Evolutionary conservation across 371 early-diverging fungal genomes (phyloP).

Genomic region (Apophysomyces ossiformis): DNA sequence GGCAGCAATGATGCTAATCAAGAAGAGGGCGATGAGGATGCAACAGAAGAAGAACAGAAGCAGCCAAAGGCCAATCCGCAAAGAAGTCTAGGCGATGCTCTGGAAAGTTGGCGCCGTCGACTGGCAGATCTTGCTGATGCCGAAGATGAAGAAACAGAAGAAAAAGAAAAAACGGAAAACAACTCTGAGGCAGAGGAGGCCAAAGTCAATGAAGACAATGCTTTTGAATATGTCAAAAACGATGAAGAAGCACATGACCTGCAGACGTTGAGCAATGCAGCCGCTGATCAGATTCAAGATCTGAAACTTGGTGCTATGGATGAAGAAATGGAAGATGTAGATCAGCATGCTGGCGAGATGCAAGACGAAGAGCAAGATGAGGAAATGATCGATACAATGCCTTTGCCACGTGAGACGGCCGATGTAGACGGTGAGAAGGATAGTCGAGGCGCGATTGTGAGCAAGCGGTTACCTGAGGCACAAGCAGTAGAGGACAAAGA

Average conservation of each 20-base stretch:
- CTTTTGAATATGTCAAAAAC: conserved; percentile 78
- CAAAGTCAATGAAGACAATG: conserved; percentile 62
- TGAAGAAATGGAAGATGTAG: conserved; percentile 56
- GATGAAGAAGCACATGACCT: conserved; percentile 77
- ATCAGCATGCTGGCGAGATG: conserved; percentile 60
- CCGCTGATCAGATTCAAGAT: conserved; percentile 74
- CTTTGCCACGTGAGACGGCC: conserved; percentile 43
- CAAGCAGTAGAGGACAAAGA: conserved; percentile 36
- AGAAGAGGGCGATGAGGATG: conserved; percentile 31
- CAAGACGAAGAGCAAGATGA: conserved; percentile 51
- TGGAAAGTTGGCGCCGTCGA: conserved; percentile 89
- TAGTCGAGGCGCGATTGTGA: conserved; percentile 40
- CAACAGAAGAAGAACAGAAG: conserved; percentile 26
- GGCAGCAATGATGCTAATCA: conserved; percentile 49
- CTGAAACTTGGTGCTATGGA: conserved; percentile 58
- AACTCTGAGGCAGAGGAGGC: conserved; percentile 53
- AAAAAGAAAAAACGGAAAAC: conserved; percentile 46
- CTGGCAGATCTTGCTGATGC: conserved; percentile 67
- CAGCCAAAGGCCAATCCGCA: conserved; percentile 64
- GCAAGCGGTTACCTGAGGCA: conserved; percentile 36
- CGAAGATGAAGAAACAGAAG: conserved; percentile 56
- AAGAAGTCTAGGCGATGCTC: conserved; percentile 87
- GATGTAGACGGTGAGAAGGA: conserved; percentile 36
- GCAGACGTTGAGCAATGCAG: conserved; percentile 80
- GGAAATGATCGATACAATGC: conserved; percentile 41